Base-by-base conservation (phyloP, 345 rosid species). In the Mangifera indica region DNA sequence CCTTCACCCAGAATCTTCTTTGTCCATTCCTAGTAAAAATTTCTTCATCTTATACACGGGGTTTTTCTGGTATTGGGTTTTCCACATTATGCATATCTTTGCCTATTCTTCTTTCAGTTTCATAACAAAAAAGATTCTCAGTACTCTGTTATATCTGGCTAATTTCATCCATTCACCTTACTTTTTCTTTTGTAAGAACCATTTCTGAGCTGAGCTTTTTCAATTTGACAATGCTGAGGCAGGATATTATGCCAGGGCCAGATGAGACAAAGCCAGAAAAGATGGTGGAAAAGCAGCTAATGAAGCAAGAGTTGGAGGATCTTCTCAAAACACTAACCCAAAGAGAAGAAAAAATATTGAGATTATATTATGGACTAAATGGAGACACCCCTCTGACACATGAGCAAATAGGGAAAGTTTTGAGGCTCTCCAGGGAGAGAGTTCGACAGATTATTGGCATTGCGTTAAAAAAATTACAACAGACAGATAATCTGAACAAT, bases 211-310 rank as follows among this genome's bases (percentile, higher is more conserved):
- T 25, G 32, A 20, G 63, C 49, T 60, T 3, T 4, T 26, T 21
- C 60, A 40, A 51, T 45, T 66, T 37, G 5, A 29, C 24, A 53
- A 22, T 67, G 46, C 63, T 29, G n/a, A 61, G 37, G 62, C 71
- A 86, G 89, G 89, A 88, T 75, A 77, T 88, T 74, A 74, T 84
- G 61, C 42, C 77, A 2, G 92, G 88, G 61, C 87, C 90, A 1
- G 81, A 82, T 20, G 87, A 82, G 65, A 77, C 81, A 72, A 73
- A 13, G 9, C 84, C 92, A 24, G 84, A 82, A 68, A 72, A 70
- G 57, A 80, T 80, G 80, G 78, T 81, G 12, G 75, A 75, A 63
- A 81, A 68, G n/a, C 74, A 81, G 69, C 73, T 29, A 21, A 73
- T 76, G 66, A 83, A 83, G 71, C 69, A 76, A 40, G 84, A 74